phyloP scores from a whole-genome alignment of 352 stramenopile species.

The Pythium dissotocum region DNA sequence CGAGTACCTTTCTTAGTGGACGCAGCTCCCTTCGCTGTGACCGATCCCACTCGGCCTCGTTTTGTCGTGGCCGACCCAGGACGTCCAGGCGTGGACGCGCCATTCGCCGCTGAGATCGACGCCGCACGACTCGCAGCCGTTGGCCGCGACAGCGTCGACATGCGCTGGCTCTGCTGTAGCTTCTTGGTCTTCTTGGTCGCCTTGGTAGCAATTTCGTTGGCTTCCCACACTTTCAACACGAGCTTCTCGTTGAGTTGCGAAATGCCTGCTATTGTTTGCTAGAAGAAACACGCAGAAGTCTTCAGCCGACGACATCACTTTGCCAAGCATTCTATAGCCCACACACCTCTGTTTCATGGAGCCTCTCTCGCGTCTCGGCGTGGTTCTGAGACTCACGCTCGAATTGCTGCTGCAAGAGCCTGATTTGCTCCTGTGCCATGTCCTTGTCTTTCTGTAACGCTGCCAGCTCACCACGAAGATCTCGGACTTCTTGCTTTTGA shows the following conservation, averaged over 20 bases:
- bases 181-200: constrained; percentile 60
- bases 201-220: constrained; percentile 53
- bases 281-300: not conserved
- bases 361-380: constrained; percentile 41
- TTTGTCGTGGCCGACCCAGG: constrained; percentile 6
- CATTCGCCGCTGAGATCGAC: constrained; percentile 16
- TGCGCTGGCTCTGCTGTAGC: constrained; percentile 47
- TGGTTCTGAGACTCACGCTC: constrained; percentile 48
- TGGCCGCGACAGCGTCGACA: constrained; percentile 47
- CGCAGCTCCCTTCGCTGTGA: constrained; percentile 11
- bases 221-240: constrained; percentile 61
- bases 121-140: constrained; percentile 59
- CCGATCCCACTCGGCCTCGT: constrained; percentile 17
- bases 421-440: constrained; percentile 31
- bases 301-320: not conserved
- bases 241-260: constrained; percentile 77
- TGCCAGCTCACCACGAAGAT: constrained; percentile 39
- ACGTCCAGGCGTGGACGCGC: not conserved
- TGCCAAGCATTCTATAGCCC: not conserved
- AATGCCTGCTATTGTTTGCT: constrained; percentile 68
- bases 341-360: constrained; percentile 62
- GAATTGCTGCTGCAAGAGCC: constrained; percentile 40
- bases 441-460: constrained; percentile 34
- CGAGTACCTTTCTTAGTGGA: constrained; percentile 37
- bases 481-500: constrained; percentile 34